Conservation (phyloP, 2,329 filamentous ascomycete genomes). For the Ophiosphaerella herpotricha region DNA sequence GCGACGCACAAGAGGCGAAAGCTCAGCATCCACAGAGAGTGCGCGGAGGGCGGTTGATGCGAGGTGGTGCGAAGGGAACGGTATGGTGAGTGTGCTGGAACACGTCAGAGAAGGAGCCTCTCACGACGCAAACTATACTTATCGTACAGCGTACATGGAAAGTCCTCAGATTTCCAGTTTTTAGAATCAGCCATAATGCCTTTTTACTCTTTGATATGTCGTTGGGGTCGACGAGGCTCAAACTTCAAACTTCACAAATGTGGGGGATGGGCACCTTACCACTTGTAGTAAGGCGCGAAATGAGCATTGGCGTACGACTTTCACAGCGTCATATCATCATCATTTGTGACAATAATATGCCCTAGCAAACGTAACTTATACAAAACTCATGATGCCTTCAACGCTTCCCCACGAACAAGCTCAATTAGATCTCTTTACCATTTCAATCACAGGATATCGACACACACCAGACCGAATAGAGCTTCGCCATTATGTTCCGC, state of each 20-base stretch:
- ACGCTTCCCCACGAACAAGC: too few species aligned
- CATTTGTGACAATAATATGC: neutral
- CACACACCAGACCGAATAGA: too few species aligned
- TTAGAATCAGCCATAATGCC: constrained; percentile 19
- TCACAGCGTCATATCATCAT: constrained; percentile 33
- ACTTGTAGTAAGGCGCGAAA: constrained; percentile 6
- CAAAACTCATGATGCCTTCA: too few species aligned
- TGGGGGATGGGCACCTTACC: constrained; percentile 16
- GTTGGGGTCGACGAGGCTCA: constrained; percentile 12
- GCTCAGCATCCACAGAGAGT: constrained; percentile 83
- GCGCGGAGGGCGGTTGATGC: constrained; percentile 75
- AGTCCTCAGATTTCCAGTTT: constrained; percentile 27
- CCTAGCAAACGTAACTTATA: neutral
- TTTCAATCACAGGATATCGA: too few species aligned
- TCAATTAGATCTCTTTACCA: too few species aligned
- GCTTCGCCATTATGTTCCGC: constrained; percentile 14
- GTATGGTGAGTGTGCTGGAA: constrained; percentile 71
- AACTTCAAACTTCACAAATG: constrained; percentile 16
- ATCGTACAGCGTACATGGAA: constrained; percentile 48
- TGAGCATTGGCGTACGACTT: constrained; percentile 17
- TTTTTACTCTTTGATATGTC: neutral
- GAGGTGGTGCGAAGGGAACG: constrained; percentile 79
- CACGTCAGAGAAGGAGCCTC: neutral
- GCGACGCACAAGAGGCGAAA: constrained; percentile 81
- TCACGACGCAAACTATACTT: neutral